These are phyloP conservation scores for Jaapia argillacea DNA, from an alignment of 768 basidiomycete species.

Conservation along the genomic window DNA sequence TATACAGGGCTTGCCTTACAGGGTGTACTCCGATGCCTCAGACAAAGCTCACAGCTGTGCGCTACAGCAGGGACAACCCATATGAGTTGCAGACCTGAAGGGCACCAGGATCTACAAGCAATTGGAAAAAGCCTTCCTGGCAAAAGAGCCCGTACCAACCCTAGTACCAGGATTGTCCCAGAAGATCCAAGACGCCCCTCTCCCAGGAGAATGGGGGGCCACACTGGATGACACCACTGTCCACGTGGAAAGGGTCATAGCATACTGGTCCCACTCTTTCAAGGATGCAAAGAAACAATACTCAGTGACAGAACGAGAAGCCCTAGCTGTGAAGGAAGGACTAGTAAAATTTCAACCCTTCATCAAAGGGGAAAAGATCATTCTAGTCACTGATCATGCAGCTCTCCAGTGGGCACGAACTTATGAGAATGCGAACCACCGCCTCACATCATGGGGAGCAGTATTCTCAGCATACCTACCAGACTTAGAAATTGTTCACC, in stretches of 20 bases:
- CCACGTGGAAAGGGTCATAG: conserved; percentile 20
- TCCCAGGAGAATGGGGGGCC: not conserved
- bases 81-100: conserved; percentile 15
- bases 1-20: conserved; percentile 9
- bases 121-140: conserved; percentile 12
- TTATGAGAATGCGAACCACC: conserved; percentile 13
- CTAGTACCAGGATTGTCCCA: not conserved
- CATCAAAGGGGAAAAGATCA: conserved; percentile 24
- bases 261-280: conserved; percentile 20
- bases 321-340: conserved; percentile 26
- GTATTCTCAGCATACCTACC: conserved; percentile 22
- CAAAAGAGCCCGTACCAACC: conserved; percentile 12
- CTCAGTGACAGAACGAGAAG: conserved; percentile 28
- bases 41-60: conserved; percentile 13
- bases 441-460: conserved; percentile 21
- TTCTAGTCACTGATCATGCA: conserved; percentile 15
- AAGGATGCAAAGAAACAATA: conserved; percentile 26
- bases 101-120: conserved; percentile 19
- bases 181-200: not conserved
- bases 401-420: conserved; percentile 16
- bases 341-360: too few species aligned
- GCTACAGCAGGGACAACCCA: conserved; percentile 24
- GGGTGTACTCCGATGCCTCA: conserved; percentile 17
- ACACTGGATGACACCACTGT: conserved; percentile 21
- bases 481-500: conserved; percentile 19